Conservation (phyloP, 441 rosid genomes). For the Euphorbia corollata region DNA sequence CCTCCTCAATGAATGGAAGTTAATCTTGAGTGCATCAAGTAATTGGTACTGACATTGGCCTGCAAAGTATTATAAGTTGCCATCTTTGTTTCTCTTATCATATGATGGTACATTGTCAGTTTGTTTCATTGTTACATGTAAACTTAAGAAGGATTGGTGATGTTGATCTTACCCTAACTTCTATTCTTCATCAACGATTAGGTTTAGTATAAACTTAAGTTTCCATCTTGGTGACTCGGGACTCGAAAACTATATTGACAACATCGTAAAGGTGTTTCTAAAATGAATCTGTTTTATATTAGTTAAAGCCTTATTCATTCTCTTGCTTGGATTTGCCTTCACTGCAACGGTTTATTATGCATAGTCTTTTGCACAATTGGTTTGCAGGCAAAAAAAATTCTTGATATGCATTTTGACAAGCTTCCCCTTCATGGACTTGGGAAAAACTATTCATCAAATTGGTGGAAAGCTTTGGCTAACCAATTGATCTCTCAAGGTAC, state of each 20-base stretch:
- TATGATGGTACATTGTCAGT: background rate
- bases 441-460: conserved; percentile 33
- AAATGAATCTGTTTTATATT: background rate
- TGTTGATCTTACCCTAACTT: background rate
- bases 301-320: background rate
- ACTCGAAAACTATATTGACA: background rate
- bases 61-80: background rate
- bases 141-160: background rate
- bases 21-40: background rate
- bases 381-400: conserved; percentile 35
- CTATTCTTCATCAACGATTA: background rate
- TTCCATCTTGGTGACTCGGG: background rate
- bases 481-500: conserved; percentile 39
- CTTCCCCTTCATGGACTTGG: conserved; percentile 53
- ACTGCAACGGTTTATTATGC: conserved; percentile 6
- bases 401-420: conserved; percentile 39
- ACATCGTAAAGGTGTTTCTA: background rate
- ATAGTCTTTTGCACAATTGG: conserved; percentile 12
- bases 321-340: background rate
- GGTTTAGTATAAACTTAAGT: conserved; percentile 6
- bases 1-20: background rate
- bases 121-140: background rate
- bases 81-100: background rate
- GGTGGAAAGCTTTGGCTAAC: conserved; percentile 47
- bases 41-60: background rate